These are phyloP conservation scores for Sphagnum tenellum DNA, from an alignment of 225 moss, liverwort and hornwort genomes.

Conservation along the genomic window DNA sequence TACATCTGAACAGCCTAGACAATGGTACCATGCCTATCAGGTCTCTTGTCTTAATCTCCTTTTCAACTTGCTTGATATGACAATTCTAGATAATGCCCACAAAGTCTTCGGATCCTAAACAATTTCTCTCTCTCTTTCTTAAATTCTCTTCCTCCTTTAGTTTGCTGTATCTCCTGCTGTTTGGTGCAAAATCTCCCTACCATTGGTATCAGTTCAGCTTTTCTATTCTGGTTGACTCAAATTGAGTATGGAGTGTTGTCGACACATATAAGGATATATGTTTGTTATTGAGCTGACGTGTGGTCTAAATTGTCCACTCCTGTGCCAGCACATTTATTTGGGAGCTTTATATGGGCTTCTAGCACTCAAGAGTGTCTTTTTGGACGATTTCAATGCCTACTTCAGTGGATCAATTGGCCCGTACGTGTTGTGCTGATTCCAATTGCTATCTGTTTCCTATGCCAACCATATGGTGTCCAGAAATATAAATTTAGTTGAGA, in stretches of 20 bases:
- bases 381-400: conserved; percentile 88
- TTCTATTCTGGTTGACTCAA: too few relatives aligned
- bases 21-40: conserved; percentile 97
- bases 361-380: conserved; percentile 85
- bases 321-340: conserved; percentile 85
- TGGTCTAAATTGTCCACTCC: background rate
- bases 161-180: too few relatives aligned
- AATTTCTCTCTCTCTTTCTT: too few relatives aligned
- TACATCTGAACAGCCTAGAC: conserved; percentile 66
- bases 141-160: too few relatives aligned
- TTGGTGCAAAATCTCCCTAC: too few relatives aligned
- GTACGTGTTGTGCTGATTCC: conserved; percentile 36
- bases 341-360: conserved; percentile 68
- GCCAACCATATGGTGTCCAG: too few relatives aligned
- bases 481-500: too few relatives aligned
- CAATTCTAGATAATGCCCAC: too few relatives aligned
- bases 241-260: background rate
- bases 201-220: too few relatives aligned
- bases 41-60: conserved; percentile 14
- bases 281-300: background rate
- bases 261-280: conserved; percentile 4
- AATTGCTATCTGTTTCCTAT: too few relatives aligned
- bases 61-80: background rate
- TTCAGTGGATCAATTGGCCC: conserved; percentile 89
- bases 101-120: too few relatives aligned